phyloP scores from a whole-genome alignment of 176 grass and related monocot genomes.

The Phyllostachys edulis region DNA sequence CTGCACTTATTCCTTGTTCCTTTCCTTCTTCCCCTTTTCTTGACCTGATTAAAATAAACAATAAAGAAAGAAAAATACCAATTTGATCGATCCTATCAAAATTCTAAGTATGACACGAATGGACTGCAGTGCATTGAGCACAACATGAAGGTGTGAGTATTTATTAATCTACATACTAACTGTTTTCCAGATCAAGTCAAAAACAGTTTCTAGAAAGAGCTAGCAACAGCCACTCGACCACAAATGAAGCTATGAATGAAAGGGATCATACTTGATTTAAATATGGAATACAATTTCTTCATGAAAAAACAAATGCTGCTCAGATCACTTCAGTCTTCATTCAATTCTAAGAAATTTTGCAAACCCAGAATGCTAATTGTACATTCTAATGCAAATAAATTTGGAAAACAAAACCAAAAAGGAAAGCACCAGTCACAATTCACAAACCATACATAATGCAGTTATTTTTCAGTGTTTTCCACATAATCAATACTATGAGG shows the following conservation, averaged over 20 bases:
- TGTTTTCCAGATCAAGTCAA: too few relatives aligned
- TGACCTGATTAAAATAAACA: constrained; percentile 43
- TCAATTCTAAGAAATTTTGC: background rate
- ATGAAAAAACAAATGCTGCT: background rate
- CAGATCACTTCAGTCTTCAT: background rate
- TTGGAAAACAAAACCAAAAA: background rate
- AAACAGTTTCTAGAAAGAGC: too few relatives aligned
- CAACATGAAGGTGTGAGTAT: too few relatives aligned
- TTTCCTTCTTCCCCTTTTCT: constrained; percentile 65
- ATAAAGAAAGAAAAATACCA: background rate
- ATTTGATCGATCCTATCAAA: background rate
- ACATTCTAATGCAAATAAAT: background rate
- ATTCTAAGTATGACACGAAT: too few relatives aligned
- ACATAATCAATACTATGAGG: background rate
- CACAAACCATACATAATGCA: background rate
- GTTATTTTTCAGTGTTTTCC: background rate
- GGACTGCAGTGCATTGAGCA: too few relatives aligned
- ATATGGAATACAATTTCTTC: background rate
- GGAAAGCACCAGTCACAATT: background rate
- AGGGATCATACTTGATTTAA: too few relatives aligned
- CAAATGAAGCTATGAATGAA: too few relatives aligned
- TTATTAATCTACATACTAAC: too few relatives aligned
- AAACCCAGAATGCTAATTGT: background rate
- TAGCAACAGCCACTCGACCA: too few relatives aligned
- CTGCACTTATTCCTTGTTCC: constrained; percentile 64